Evolutionary conservation across 768 basidiomycete genomes (phyloP), one percentile per base, ranked within the genome.

Genomic region (Cystofilobasidium ferigula): DNA sequence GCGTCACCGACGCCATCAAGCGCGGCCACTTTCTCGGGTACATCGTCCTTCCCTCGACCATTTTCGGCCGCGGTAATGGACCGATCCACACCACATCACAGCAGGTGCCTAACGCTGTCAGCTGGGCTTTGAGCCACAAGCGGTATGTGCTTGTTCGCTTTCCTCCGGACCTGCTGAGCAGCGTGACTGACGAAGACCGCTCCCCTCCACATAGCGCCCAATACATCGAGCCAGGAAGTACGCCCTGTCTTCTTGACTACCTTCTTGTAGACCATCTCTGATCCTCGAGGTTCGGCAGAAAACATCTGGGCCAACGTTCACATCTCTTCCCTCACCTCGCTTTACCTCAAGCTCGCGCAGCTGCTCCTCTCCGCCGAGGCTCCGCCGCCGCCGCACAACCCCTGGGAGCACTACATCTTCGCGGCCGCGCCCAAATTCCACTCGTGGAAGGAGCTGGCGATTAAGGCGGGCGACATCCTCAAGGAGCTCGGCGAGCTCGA

Each of bases 1-100:
- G 56, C 24, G 61, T 68, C n/a, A 35, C 35, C 12, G 61, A 47
- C 16, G 67, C 67, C 26, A 36, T 68, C 36, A 57, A 62, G 45
- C 61, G 62, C 59, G 62, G 62, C 16, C 47, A 62, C 28, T 68
- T 68, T 38, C 40, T 68, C 18, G 67, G 67, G 5, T 68, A 51
- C 57, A 48, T 68, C 26, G 35, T 68, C 45, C 56, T 68, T 1
- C 67, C 67, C 40, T 63, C 61, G 7, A 68, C 67, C 35, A 68
- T 68, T 61, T 68, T 58, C 62, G 67, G 67, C 1, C 57, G 51
- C 20, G 61, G 61, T 12, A 14, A 48, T 20, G 54, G 63, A 7
- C 63, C 63, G 14, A 57, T 64, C 18, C 30, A 67, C 45, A 54
- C 30, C 9, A 54, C 47, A 10, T 60, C 58, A 16, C 64, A 60